phyloP scores from a whole-genome alignment of 140 eudicot genomes.

The Flaveria floridana region DNA sequence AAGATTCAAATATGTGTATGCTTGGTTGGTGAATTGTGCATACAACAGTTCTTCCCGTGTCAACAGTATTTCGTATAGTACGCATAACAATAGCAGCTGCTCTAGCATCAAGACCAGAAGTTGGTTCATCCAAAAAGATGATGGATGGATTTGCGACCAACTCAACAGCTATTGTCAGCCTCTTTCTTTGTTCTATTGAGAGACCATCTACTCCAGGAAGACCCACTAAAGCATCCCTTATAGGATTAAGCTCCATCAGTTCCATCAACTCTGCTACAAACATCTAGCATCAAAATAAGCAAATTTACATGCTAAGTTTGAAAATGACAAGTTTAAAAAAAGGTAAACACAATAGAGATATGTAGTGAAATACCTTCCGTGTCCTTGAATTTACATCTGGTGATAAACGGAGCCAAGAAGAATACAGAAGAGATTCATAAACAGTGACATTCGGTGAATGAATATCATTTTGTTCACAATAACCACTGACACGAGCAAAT shows the following conservation, averaged over 20 bases:
- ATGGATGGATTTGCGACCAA: slow-evolving; percentile 72
- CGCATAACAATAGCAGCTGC: slow-evolving; percentile 85
- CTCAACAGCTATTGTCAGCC: slow-evolving; percentile 65
- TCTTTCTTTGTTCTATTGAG: slow-evolving; percentile 76
- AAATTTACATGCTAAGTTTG: not conserved
- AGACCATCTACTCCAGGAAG: slow-evolving; percentile 75
- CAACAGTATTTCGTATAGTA: slow-evolving; percentile 60
- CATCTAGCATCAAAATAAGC: slow-evolving; percentile 7
- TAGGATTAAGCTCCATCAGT: slow-evolving; percentile 58
- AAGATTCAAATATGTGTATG: slow-evolving; percentile 72
- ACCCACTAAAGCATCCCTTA: slow-evolving; percentile 61
- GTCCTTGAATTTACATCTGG: slow-evolving; percentile 28
- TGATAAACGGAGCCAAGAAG: slow-evolving; percentile 56
- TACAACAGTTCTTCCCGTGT: slow-evolving; percentile 70
- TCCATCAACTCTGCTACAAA: slow-evolving; percentile 40
- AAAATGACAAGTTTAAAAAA: not conserved
- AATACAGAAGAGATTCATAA: slow-evolving; percentile 52
- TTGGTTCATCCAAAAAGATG: slow-evolving; percentile 62
- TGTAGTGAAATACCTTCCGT: slow-evolving; percentile 27
- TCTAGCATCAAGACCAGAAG: slow-evolving; percentile 76
- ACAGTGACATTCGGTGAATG: slow-evolving; percentile 71
- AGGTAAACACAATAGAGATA: not conserved
- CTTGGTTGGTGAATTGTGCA: slow-evolving; percentile 91
- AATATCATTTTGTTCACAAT: slow-evolving; percentile 66
- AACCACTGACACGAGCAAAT: slow-evolving; percentile 61